Evolutionary conservation across 768 basidiomycete genomes (phyloP).

Genomic region (Russula virescens): DNA sequence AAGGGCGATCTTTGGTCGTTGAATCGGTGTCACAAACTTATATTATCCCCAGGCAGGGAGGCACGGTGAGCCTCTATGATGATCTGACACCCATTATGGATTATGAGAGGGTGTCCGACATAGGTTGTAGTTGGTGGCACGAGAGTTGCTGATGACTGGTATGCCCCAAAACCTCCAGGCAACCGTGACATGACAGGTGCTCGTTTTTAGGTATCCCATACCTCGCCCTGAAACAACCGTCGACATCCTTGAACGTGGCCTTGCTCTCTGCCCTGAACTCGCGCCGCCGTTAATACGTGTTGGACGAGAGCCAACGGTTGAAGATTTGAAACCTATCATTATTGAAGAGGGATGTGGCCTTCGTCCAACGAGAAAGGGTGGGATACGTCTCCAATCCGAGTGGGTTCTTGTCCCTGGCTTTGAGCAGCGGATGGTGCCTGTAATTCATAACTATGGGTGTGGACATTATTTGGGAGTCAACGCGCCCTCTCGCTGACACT

Average conservation of each 20-base stretch:
- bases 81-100: not conserved
- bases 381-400: constrained; percentile 52
- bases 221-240: constrained; percentile 58
- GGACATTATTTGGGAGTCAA: constrained; percentile 20
- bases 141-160: constrained; percentile 57
- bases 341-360: constrained; percentile 44
- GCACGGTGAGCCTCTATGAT: constrained; percentile 24
- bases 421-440: constrained; percentile 35
- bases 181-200: not conserved
- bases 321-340: constrained; percentile 35
- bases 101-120: not conserved
- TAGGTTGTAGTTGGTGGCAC: constrained; percentile 59
- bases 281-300: constrained; percentile 29
- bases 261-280: constrained; percentile 32
- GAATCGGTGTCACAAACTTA: constrained; percentile 31
- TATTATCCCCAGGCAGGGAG: too few species aligned
- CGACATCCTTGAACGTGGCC: constrained; percentile 48
- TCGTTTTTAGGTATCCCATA: constrained; percentile 48
- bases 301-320: constrained; percentile 31
- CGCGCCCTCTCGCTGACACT: not conserved
- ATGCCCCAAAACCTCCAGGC: constrained; percentile 1
- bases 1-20: constrained; percentile 42
- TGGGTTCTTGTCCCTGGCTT: constrained; percentile 32
- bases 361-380: constrained; percentile 62
- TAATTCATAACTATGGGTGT: constrained; percentile 64